These are phyloP conservation scores for Taphrina communis DNA, from an alignment of 1,139 yeast genomes.

Conservation along the genomic window DNA sequence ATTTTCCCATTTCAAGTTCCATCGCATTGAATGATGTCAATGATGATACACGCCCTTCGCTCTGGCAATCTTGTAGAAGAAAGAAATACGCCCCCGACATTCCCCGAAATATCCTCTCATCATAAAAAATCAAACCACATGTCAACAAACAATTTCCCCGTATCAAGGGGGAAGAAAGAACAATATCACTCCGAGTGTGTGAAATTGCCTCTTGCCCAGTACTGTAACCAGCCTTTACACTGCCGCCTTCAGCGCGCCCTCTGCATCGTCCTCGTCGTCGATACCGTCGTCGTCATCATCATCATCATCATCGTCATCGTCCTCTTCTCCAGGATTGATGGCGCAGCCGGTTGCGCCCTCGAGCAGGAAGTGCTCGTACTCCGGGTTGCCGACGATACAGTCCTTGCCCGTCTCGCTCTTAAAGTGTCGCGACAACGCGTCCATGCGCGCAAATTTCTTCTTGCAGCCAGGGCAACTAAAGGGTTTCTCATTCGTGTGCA, in stretches of 20 bases:
- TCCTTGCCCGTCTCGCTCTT: slow-evolving; percentile 89
- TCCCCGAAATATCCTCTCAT: no score
- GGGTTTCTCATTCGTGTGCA: slow-evolving; percentile 88
- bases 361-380: slow-evolving; percentile 32
- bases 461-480: slow-evolving; percentile 98
- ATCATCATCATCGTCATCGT: no score
- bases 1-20: neutral
- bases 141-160: no score
- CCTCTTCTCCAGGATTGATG: no score
- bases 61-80: neutral
- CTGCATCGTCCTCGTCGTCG: slow-evolving; percentile 3
- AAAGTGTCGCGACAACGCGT: slow-evolving; percentile 91
- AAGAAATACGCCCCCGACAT: no score
- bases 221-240: no score
- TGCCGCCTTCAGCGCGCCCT: neutral
- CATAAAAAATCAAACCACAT: no score
- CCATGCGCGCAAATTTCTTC: slow-evolving; percentile 90
- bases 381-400: slow-evolving; percentile 59
- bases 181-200: no score
- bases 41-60: slow-evolving; percentile 4
- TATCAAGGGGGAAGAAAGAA: no score
- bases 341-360: neutral
- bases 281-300: no score
- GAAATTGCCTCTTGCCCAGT: no score
- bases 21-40: neutral